phyloP scores from a whole-genome alignment of 352 stramenopile genomes.

The Halophytophthora polymorphica region DNA sequence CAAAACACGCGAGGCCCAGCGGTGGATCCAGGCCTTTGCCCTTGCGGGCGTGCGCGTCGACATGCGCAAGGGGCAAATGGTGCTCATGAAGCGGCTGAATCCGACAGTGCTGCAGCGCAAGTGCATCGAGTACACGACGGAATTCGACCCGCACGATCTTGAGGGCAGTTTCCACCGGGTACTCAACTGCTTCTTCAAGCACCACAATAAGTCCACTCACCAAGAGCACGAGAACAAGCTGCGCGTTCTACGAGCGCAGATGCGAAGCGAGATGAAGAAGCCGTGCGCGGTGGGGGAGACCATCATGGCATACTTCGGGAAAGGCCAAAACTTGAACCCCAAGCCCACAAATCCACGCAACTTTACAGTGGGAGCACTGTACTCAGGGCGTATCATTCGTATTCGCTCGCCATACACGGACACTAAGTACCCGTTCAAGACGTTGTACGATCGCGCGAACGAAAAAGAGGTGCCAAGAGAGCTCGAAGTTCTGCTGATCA shows the following conservation, averaged over 20 bases:
- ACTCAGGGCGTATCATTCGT: conserved; percentile 43
- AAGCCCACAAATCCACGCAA: conserved; percentile 36
- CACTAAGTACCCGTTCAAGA: conserved; percentile 35
- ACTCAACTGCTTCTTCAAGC: conserved; percentile 57
- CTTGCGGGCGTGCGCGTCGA: conserved; percentile 45
- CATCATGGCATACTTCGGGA: conserved; percentile 66
- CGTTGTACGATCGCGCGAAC: conserved; percentile 39
- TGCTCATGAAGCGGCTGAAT: conserved; percentile 62
- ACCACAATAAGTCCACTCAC: conserved; percentile 35
- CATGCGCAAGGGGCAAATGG: conserved; percentile 44
- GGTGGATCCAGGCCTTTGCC: conserved; percentile 54
- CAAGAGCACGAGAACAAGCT: conserved; percentile 42
- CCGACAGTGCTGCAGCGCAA: conserved; percentile 50
- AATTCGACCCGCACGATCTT: conserved; percentile 59
- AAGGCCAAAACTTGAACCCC: conserved; percentile 41
- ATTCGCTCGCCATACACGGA: conserved; percentile 62
- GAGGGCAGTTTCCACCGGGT: conserved; percentile 69
- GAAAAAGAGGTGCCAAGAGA: conserved; percentile 24
- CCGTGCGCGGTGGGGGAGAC: conserved; percentile 28
- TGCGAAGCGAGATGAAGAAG: conserved; percentile 66
- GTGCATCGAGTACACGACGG: conserved; percentile 54
- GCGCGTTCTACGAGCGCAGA: conserved; percentile 31
- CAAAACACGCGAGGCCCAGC: conserved; percentile 45
- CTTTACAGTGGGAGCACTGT: conserved; percentile 47
- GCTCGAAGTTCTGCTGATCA: conserved; percentile 32